Conservation (phyloP, 73 alveolate species). For the Paramecium sonneborni region DNA sequence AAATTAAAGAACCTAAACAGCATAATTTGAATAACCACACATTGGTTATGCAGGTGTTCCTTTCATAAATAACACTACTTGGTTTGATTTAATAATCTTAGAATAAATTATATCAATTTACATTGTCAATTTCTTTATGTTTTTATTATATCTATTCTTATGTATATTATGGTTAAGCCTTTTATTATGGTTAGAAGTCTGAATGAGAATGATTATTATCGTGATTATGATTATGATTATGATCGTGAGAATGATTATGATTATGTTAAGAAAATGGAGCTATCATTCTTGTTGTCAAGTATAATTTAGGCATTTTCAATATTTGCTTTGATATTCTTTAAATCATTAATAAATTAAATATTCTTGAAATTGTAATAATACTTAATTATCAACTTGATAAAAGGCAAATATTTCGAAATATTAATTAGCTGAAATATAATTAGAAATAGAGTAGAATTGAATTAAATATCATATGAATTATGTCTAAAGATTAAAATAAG, state of each 20-base stretch:
- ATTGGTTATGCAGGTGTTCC: constrained; percentile 87
- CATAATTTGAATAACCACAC: constrained; percentile 89
- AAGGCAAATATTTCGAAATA: too few relatives aligned
- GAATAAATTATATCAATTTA: background rate
- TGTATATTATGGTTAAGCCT: constrained; percentile 3
- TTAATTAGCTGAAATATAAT: too few relatives aligned
- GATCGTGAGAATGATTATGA: background rate
- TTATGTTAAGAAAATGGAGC: background rate
- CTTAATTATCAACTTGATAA: too few relatives aligned
- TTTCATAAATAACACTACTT: constrained; percentile 90
- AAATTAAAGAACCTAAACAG: constrained; percentile 70
- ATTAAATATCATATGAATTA: background rate
- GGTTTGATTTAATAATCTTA: constrained; percentile 58
- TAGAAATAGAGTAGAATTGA: background rate
- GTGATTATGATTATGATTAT: background rate
- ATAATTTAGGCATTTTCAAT: background rate
- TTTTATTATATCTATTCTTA: background rate
- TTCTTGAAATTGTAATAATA: background rate
- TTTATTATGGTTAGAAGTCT: constrained; percentile 12
- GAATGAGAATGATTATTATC: constrained; percentile 8
- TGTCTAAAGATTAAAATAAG: background rate
- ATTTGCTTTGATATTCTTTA: background rate
- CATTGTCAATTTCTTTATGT: constrained; percentile 15
- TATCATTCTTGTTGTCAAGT: background rate
- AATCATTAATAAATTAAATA: background rate